Evolutionary conservation across 1,284 basidiomycete genomes (phyloP), one percentile per base, ranked within the genome.

Genomic region (Ustilago curta): DNA sequence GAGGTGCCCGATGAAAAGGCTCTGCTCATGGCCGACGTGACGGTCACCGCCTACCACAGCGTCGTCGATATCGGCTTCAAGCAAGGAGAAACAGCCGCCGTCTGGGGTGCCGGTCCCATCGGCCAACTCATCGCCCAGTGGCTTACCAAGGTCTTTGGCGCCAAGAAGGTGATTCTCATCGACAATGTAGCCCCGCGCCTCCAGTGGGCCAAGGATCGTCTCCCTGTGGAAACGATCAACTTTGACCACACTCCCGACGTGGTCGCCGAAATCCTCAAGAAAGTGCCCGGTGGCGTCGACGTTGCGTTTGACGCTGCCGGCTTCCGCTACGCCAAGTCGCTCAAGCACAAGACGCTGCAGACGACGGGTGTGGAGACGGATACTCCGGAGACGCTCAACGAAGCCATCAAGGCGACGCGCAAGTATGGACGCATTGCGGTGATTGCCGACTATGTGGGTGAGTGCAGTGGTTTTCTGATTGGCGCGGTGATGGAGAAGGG

Each of bases 401-500:
- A 92, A 84, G 89, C 89, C 88, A 87, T 92, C 63, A 85, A 88
- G 48, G 87, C 90, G 7, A 89, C 89, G 9, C 86, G 88, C 70
- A 92, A 92, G 85, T 44, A 49, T 48, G 77, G 74, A 7, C 65
- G 70, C 39, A 77, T 78, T 57, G 37, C 59, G 5, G 69, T 77
- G 18, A 65, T 70, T 14, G 77, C 77, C 23, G 77, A 77, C 53
- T 79, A 75, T 29, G 67, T 63, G 0, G 70, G 67, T 39, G 23
- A 48, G 21, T 63, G 53, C 44, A 91, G 91, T 82, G 88, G 89
- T 54, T 89, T 93, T 85, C 91, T 91, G 83, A 88, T 92, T 50
- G 91, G 91, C 3, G 90, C 91, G 0, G 79, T 93, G 50, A 93
- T 93, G 91, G 91, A 93, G 87, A 91, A 91, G 84, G 86, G 85